Evolutionary conservation across 352 stramenopile genomes (phyloP), one percentile per base, ranked within the genome.

Genomic region (Phytopythium kandeliae): DNA sequence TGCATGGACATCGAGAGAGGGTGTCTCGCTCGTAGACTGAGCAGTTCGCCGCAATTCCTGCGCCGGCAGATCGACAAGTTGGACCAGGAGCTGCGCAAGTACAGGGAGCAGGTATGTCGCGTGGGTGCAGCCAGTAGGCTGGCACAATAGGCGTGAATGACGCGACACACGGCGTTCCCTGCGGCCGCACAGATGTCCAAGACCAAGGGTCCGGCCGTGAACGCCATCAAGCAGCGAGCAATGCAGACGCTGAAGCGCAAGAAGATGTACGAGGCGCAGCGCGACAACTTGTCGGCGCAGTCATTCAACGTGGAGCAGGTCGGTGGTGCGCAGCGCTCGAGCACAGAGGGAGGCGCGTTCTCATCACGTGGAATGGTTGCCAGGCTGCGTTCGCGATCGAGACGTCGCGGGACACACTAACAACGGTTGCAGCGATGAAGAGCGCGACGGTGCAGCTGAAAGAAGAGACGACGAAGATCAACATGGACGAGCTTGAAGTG

Each of bases 361-460:
- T n/a, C n/a, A 10, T 31, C 28, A 9, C 28, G 9, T 31, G 28
- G 4, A 9, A 31, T 9, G 4, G 28, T 4, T 31, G 4, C 1
- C 46, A 92, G 80, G 79, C 84, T 4, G 60, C 75, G 26, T 94
- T 94, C 71, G 86, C 89, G 26, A 97, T 98, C 55, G 92, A 98
- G 57, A 95, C 78, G 44, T 90, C 90, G 43, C 95, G 93, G 47
- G 91, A 96, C 48, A 97, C 89, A 25, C 78, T 98, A 1, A 73
- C 83, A 35, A 98, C 92, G 0, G 91, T 98, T 0, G 71, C 86
- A 17, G 95, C 96, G 1, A 98, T 99, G 92, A 98, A 98, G 71
- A 83, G 75, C 47, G 95, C 94, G 17, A 67, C 71, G 9, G 78
- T 87, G 54, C 86, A 90, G 43, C 69, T 99, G 6, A 98, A 98